phyloP scores from a whole-genome alignment of 768 basidiomycete genomes.

The Candolleomyces aberdarensis region DNA sequence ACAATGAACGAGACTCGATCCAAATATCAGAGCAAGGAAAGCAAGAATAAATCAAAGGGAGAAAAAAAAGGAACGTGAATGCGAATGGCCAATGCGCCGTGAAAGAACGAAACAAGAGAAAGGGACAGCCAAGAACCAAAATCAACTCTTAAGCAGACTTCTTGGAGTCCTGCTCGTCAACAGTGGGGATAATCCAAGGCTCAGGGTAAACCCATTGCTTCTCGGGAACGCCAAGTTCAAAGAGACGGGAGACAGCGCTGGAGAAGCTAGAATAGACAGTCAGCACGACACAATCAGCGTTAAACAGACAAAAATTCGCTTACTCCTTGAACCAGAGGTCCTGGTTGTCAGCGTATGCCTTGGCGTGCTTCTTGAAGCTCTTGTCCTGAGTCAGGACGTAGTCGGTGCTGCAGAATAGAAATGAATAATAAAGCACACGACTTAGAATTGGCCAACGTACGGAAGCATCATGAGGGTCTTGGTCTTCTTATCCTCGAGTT shows the following conservation, averaged over 20 bases:
- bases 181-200: constrained; percentile 69
- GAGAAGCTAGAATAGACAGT: constrained; percentile 62
- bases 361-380: constrained; percentile 84
- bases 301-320: constrained; percentile 23
- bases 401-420: constrained; percentile 58
- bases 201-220: constrained; percentile 72
- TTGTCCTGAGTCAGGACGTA: constrained; percentile 89
- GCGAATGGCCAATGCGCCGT: not conserved
- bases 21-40: too few relatives aligned
- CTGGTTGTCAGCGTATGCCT: constrained; percentile 83
- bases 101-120: too few relatives aligned
- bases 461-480: constrained; percentile 93
- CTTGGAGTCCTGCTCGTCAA: constrained; percentile 40
- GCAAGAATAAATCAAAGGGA: too few relatives aligned
- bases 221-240: constrained; percentile 91
- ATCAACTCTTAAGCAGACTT: constrained; percentile 1
- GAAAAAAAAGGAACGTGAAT: not conserved
- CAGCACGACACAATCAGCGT: not conserved
- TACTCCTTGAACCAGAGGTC: constrained; percentile 94
- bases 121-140: not conserved
- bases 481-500: constrained; percentile 91
- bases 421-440: not conserved
- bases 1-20: too few relatives aligned
- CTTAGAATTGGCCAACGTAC: constrained; percentile 39
- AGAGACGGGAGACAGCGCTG: constrained; percentile 67